A percentile compares a stretch with the other conserved stretches of the same genome.
Conservation (phyloP, 108 stramenopile species). For the Chaetoceros tenuissimus region DNA sequence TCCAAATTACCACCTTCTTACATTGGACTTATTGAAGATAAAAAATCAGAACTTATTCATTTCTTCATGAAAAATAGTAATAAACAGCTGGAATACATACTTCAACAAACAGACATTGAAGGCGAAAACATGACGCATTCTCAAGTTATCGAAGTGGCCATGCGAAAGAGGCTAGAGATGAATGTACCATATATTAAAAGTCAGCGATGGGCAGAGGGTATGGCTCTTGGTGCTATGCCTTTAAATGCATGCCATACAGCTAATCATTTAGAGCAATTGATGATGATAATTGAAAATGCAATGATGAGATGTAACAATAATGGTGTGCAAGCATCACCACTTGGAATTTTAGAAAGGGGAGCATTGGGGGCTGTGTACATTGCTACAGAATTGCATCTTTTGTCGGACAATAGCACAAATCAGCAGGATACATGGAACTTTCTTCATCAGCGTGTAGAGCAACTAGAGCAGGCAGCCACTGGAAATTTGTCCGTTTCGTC, state of each 20-base stretch:
- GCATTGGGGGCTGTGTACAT: conserved; percentile 64
- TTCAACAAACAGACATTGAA: conserved; percentile 10
- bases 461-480: conserved; percentile 30
- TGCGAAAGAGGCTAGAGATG: conserved; percentile 33
- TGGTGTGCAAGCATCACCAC: background rate
- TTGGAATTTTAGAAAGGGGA: conserved; percentile 21
- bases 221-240: conserved; percentile 69
- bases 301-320: background rate
- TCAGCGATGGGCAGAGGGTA: conserved; percentile 69
- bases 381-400: conserved; percentile 70
- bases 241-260: conserved; percentile 41
- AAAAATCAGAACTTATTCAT: conserved; percentile 41
- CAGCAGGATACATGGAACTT: conserved; percentile 63
- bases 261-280: conserved; percentile 46
- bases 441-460: conserved; percentile 39
- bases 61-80: conserved; percentile 79
- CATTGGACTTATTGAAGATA: conserved; percentile 55
- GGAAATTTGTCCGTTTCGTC: conserved; percentile 3
- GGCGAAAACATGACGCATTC: conserved; percentile 2
- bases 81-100: conserved; percentile 28
- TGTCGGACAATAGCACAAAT: conserved; percentile 32
- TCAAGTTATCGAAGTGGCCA: conserved; percentile 25
- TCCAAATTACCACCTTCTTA: conserved; percentile 44
- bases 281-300: conserved; percentile 34
- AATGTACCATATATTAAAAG: conserved; percentile 28